Evolutionary conservation across 768 basidiomycete genomes (phyloP).

Genomic region (Scleroderma citrinum): DNA sequence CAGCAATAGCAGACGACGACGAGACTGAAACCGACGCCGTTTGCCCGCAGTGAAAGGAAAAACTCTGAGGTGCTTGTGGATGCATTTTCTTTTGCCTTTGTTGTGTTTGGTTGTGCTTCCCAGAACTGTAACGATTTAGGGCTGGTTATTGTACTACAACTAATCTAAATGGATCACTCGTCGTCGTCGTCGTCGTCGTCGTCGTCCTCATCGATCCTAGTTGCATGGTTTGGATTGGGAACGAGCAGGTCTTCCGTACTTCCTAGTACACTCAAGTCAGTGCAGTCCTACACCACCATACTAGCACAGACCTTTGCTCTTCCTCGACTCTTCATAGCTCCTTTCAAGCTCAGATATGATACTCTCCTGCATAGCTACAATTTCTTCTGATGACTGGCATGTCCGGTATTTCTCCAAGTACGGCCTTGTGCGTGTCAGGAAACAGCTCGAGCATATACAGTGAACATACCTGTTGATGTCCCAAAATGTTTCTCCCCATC

Average conservation of each 20-base stretch:
- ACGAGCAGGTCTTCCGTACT: slow-evolving; percentile 58
- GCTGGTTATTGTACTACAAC: slow-evolving; percentile 12
- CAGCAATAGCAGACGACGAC: slow-evolving; percentile 9
- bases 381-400: slow-evolving; percentile 57
- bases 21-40: slow-evolving; percentile 2
- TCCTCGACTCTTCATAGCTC: slow-evolving; percentile 52
- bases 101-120: slow-evolving; percentile 36
- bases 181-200: slow-evolving; percentile 11
- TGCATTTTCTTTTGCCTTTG: slow-evolving; percentile 28
- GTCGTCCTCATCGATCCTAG: slow-evolving; percentile 1
- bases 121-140: slow-evolving; percentile 24
- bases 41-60: no score
- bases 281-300: no score
- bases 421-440: slow-evolving; percentile 3
- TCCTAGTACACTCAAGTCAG: slow-evolving; percentile 11
- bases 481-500: slow-evolving; percentile 89
- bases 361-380: slow-evolving; percentile 54
- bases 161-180: not conserved
- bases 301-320: slow-evolving; percentile 37
- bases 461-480: slow-evolving; percentile 65
- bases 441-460: not conserved
- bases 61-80: no score
- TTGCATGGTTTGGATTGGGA: slow-evolving; percentile 60
- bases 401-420: slow-evolving; percentile 73
- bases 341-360: slow-evolving; percentile 67